Evolutionary conservation across 805 yeast genomes (phyloP), one percentile per base, ranked within the genome.

Genomic region (Zygosaccharomyces kombuchaensis): DNA sequence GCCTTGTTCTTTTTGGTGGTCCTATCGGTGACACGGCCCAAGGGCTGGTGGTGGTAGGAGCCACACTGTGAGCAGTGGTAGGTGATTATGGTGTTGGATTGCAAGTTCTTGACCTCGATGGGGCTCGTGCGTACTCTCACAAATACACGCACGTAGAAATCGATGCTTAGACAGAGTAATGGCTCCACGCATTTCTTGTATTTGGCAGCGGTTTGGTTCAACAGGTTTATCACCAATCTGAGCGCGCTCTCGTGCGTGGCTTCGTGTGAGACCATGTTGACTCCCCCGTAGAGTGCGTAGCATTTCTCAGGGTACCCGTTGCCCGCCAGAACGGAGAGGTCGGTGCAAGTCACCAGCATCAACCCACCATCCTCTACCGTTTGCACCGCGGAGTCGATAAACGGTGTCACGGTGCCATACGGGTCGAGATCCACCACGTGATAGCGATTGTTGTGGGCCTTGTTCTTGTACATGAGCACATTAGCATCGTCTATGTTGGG

Each of bases 241-340:
- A 93, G 69, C 0, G 98, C 99, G 29, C 89, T 84, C 65, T 93
- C 99, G 67, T 93, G 99, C 16, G 91, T 84, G 19, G 89, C 81
- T 59, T 87, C 97, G 36, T 63, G 63, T 46, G 78, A 80, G 51
- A 91, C 85, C 59, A 88, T 73, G 51, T 91, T 88, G 46, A 83
- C 83, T 17, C 99, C 99, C 16, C 99, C 98, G 62, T 93, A 93
- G 13, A 87, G 72, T 0, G 97, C 89, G 70, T 82, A 93, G 67
- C 98, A 91, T 67, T 93, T 93, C 58, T 93, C 99, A 0, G 98
- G 97, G 64, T 91, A 91, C 10, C 95, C 95, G 52, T 84, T 83
- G 14, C 99, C 99, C 0, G 98, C 98, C 44, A 93, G 73, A 1
- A 93, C 96, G 0, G 96, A 96, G 12, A 95, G 75, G 68, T 93